These are phyloP conservation scores for Cicer pinnatifidum DNA, from an alignment of 306 rosid species.

Conservation along the genomic window DNA sequence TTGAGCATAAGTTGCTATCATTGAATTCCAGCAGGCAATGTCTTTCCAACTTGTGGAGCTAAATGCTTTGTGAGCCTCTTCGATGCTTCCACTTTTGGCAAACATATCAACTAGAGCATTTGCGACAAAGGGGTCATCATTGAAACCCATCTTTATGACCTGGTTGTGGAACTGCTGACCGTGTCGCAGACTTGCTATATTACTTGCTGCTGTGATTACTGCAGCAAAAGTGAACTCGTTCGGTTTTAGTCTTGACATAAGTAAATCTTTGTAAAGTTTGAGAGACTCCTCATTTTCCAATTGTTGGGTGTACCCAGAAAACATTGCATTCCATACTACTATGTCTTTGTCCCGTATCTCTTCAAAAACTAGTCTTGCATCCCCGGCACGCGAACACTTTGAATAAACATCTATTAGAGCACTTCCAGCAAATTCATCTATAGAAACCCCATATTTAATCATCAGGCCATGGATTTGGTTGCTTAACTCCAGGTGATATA, in stretches of 20 bases:
- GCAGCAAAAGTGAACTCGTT: conserved; percentile 85
- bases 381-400: conserved; percentile 66
- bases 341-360: conserved; percentile 71
- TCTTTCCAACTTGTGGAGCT: conserved; percentile 57
- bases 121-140: conserved; percentile 68
- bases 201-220: conserved; percentile 68
- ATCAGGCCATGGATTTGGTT: conserved; percentile 75
- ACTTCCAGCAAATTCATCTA: conserved; percentile 80
- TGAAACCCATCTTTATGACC: conserved; percentile 73
- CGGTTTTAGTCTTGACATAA: conserved; percentile 64
- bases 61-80: conserved; percentile 68
- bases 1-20: conserved; percentile 81
- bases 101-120: conserved; percentile 87
- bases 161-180: conserved; percentile 90
- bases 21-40: conserved; percentile 87
- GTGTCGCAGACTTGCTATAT: conserved; percentile 69
- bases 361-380: conserved; percentile 78
- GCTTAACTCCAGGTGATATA: conserved; percentile 62
- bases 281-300: conserved; percentile 74
- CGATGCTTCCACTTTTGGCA: conserved; percentile 78
- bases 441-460: conserved; percentile 66
- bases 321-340: conserved; percentile 90
- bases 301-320: conserved; percentile 67
- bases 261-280: conserved; percentile 62
- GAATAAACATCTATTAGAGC: conserved; percentile 86